Evolutionary conservation across 805 yeast genomes (phyloP).

Genomic region (Wickerhamomyces silvicola): DNA sequence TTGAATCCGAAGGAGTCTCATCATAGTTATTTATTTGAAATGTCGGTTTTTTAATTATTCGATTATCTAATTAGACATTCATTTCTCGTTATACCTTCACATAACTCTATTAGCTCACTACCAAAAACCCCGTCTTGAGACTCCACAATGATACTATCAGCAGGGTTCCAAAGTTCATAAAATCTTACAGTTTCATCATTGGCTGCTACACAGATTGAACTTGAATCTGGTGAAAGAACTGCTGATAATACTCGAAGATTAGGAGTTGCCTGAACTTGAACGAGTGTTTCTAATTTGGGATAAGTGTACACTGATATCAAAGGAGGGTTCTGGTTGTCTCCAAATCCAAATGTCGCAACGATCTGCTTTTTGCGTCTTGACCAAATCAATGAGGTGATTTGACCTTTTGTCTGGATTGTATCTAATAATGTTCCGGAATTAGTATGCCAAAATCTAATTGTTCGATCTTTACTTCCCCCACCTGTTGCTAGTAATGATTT

Average conservation of each 20-base stretch:
- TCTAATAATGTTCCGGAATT: conserved; percentile 64
- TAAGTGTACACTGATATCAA: conserved; percentile 59
- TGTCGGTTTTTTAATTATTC: not conserved
- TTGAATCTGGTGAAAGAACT: conserved; percentile 55
- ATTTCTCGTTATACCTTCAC: conserved; percentile 43
- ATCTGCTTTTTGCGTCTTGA: conserved; percentile 56
- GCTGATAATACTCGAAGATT: conserved; percentile 62
- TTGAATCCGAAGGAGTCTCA: conserved; percentile 85
- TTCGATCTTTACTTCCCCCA: conserved; percentile 79
- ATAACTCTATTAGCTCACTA: conserved; percentile 49
- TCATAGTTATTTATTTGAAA: conserved; percentile 31
- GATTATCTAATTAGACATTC: conserved; percentile 23
- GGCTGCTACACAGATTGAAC: conserved; percentile 63
- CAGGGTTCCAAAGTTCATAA: conserved; percentile 61
- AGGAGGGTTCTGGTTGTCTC: conserved; percentile 43
- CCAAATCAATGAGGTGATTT: conserved; percentile 79
- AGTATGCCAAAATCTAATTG: conserved; percentile 85
- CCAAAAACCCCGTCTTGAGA: conserved; percentile 43
- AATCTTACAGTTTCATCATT: conserved; percentile 76
- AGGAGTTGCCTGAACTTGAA: conserved; percentile 43
- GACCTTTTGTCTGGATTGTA: conserved; percentile 55
- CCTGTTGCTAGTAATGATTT: conserved; percentile 79
- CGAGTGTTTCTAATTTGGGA: conserved; percentile 49
- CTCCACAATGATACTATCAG: conserved; percentile 28
- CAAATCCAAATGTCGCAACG: conserved; percentile 78